Conservation (phyloP, 1,284 basidiomycete species). For the Ceratobasidium sp. region DNA sequence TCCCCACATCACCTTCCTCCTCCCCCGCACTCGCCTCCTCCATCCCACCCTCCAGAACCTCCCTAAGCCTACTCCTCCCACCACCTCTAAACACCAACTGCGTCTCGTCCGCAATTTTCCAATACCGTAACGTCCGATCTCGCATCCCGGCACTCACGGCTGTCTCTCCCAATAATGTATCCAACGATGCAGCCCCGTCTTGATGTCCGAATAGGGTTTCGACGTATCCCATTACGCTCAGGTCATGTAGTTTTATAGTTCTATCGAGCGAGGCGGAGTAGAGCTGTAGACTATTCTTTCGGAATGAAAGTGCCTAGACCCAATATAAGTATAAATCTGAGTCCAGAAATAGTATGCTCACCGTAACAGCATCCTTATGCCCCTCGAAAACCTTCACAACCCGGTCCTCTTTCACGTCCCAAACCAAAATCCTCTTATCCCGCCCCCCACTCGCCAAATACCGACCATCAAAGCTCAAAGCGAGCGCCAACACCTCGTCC, state of each 20-base stretch:
- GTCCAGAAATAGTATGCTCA: conserved; percentile 60
- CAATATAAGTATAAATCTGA: conserved; percentile 9
- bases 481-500: conserved; percentile 86
- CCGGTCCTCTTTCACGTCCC: conserved; percentile 77
- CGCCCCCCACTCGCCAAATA: conserved; percentile 89
- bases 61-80: conserved; percentile 80
- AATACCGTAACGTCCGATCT: conserved; percentile 93
- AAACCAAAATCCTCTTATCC: conserved; percentile 84
- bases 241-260: conserved; percentile 91
- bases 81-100: conserved; percentile 97
- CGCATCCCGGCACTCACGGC: conserved; percentile 90
- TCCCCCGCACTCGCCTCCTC: conserved; percentile 69
- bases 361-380: conserved; percentile 88
- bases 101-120: conserved; percentile 97
- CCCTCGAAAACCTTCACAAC: conserved; percentile 86
- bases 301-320: conserved; percentile 78
- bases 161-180: conserved; percentile 85
- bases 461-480: conserved; percentile 87
- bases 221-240: conserved; percentile 88
- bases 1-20: conserved; percentile 59
- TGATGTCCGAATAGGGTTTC: conserved; percentile 99
- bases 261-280: conserved; percentile 93
- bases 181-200: conserved; percentile 83
- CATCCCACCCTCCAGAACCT: conserved; percentile 84
- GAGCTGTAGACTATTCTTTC: conserved; percentile 85